These are phyloP conservation scores for Platanthera zijinensis DNA, from an alignment of 106 monocot species.

Conservation along the genomic window DNA sequence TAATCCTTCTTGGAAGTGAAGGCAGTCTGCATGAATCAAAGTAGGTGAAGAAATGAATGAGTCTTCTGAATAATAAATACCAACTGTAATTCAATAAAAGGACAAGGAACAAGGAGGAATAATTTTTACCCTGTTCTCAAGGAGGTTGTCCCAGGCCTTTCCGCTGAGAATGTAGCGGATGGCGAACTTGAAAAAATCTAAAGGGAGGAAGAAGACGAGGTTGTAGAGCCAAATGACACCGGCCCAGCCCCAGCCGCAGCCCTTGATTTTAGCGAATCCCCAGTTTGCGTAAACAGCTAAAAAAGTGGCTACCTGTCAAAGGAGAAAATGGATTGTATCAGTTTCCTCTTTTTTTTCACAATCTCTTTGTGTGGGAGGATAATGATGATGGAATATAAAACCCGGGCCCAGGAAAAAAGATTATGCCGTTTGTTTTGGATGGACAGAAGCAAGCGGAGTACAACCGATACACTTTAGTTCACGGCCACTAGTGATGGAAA, in stretches of 20 bases:
- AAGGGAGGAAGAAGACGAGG: conserved; percentile 39
- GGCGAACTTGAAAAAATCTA: conserved; percentile 50
- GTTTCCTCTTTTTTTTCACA: neutral
- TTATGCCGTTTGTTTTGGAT: neutral
- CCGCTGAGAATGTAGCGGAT: conserved; percentile 59
- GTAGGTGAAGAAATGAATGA: neutral
- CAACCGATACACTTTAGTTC: neutral
- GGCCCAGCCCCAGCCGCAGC: conserved; percentile 76
- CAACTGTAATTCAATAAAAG: neutral
- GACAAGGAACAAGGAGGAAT: neutral
- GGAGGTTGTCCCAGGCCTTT: conserved; percentile 64
- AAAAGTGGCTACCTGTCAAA: conserved; percentile 47
- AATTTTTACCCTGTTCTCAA: conserved; percentile 45
- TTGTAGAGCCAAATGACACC: conserved; percentile 75
- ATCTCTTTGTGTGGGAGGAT: neutral
- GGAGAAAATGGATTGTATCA: neutral
- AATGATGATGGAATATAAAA: neutral
- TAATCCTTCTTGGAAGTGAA: conserved; percentile 27
- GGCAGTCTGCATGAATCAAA: conserved; percentile 11
- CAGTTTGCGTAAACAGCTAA: conserved; percentile 59
- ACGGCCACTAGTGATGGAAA: neutral
- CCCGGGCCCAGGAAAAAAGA: neutral
- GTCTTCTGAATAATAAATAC: neutral
- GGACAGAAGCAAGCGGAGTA: neutral
- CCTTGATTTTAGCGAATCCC: conserved; percentile 51